A percentile compares a stretch with the other conserved stretches of the same genome.
Conservation (phyloP, 805 yeast species). For the Jamesozyma gamospora region DNA sequence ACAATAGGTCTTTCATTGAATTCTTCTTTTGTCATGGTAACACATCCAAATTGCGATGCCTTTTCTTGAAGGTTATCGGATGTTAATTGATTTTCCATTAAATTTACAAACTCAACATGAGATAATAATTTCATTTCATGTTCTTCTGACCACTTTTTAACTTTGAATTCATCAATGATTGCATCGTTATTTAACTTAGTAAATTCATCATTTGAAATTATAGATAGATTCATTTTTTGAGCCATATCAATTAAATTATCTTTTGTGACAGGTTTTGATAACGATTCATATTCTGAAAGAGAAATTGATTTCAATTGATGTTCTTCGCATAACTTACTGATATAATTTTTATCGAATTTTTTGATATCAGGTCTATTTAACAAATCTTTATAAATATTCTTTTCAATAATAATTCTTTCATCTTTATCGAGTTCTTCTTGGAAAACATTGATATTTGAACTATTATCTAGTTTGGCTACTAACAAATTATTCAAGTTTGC, state of each 20-base stretch:
- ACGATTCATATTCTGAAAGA: not conserved
- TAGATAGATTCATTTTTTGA: constrained; percentile 34
- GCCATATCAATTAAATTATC: constrained; percentile 30
- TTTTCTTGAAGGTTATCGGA: constrained; percentile 12
- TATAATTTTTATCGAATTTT: not conserved
- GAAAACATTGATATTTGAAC: not conserved
- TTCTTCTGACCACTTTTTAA: constrained; percentile 6
- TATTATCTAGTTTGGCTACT: not conserved
- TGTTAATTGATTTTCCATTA: constrained; percentile 5
- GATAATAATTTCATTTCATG: constrained; percentile 8
- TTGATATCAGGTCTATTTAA: not conserved
- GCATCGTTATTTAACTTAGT: not conserved
- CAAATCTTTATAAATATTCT: not conserved
- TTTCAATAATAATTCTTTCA: not conserved
- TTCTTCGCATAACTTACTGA: not conserved
- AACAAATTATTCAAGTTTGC: not conserved
- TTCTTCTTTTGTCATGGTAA: constrained; percentile 10
- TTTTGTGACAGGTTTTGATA: constrained; percentile 17
- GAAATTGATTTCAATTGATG: not conserved
- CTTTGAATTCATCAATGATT: constrained; percentile 2
- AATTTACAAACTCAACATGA: constrained; percentile 3
- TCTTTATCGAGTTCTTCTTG: not conserved
- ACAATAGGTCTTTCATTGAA: constrained; percentile 3
- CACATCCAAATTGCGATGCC: constrained; percentile 13
- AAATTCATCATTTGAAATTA: constrained; percentile 31